Evolutionary conservation across 208 protist species (phyloP), one percentile per base, ranked within the genome.

Genomic region (Plasmodiophora brassicae): DNA sequence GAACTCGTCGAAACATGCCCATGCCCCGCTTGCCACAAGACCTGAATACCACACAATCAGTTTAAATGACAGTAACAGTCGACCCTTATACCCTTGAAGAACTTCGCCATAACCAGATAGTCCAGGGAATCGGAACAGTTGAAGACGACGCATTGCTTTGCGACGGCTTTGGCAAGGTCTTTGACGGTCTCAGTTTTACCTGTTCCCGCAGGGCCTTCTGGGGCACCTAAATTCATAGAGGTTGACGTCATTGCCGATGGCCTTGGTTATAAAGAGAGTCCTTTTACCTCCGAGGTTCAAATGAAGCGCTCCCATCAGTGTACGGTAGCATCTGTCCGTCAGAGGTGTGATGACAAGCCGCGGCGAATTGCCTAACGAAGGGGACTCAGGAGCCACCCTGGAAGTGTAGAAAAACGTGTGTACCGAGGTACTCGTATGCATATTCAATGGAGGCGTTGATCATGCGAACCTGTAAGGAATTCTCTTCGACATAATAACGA

Each of bases 61-160:
- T 5, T 5, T 32, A 38, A 78, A 32, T n/a, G 35, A 86, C 8
- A 65, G 35, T n/a, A 60, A 86, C 83, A 86, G 32, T n/a, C 71
- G 14, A 22, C 14, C 20, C 14, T 20, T 45, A 46, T 86, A 86
- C 85, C 85, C 38, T 88, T 88, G n/a, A 88, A 88, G 50, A 88
- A 78, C 46, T 71, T 57, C 46, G 85, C 85, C 85, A 88, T 88
- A 25, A 71, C 50, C 1, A 78, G 50, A 36, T 78, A 92, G 88
- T 91, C 91, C 1, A 93, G 95, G 71, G 96, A 95, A 89, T 99
- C 97, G 22, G 96, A 97, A 93, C 98, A 99, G 92, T 99, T 99
- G 93, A 99, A 99, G 57, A 99, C 97, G 32, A 96, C 91, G 87
- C 92, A 94, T 45, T 91, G 90, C 28, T 92, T 85, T 8, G 92